phyloP scores from a whole-genome alignment of 2,329 filamentous ascomycete genomes.

The Calycina marina region DNA sequence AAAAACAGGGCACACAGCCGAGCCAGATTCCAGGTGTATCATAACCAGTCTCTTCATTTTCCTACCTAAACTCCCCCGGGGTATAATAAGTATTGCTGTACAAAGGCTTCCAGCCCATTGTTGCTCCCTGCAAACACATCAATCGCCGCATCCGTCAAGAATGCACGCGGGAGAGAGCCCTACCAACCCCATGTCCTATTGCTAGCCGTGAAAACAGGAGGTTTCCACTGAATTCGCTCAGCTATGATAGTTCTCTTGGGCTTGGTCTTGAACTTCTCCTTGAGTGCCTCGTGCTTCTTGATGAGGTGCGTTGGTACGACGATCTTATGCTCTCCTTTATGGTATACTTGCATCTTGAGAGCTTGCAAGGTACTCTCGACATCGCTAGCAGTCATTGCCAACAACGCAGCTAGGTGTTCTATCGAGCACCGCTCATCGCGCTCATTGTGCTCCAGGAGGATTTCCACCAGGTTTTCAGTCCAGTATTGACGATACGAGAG shows the following conservation, averaged over 20 bases:
- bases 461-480: slow-evolving; percentile 85
- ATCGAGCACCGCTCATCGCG: slow-evolving; percentile 63
- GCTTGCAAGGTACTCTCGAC: slow-evolving; percentile 91
- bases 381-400: slow-evolving; percentile 95
- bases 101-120: too few species aligned
- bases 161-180: too few species aligned
- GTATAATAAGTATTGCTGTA: too few species aligned
- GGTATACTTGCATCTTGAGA: slow-evolving; percentile 88
- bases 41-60: too few species aligned
- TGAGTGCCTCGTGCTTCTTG: slow-evolving; percentile 44
- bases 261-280: slow-evolving; percentile 70
- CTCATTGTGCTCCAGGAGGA: slow-evolving; percentile 61
- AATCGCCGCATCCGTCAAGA: too few species aligned
- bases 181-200: slow-evolving; percentile 94
- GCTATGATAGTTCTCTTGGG: slow-evolving; percentile 65
- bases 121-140: too few species aligned
- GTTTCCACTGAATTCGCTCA: slow-evolving; percentile 79
- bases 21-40: too few species aligned
- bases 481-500: slow-evolving; percentile 94
- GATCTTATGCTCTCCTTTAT: slow-evolving; percentile 93
- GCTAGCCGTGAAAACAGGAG: slow-evolving; percentile 82
- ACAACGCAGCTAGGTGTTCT: slow-evolving; percentile 61
- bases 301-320: slow-evolving; percentile 78
- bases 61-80: too few species aligned
- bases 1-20: too few species aligned